Evolutionary conservation across 2,329 filamentous ascomycete genomes (phyloP), one percentile per base, ranked within the genome.

Genomic region (Chalara sp.): DNA sequence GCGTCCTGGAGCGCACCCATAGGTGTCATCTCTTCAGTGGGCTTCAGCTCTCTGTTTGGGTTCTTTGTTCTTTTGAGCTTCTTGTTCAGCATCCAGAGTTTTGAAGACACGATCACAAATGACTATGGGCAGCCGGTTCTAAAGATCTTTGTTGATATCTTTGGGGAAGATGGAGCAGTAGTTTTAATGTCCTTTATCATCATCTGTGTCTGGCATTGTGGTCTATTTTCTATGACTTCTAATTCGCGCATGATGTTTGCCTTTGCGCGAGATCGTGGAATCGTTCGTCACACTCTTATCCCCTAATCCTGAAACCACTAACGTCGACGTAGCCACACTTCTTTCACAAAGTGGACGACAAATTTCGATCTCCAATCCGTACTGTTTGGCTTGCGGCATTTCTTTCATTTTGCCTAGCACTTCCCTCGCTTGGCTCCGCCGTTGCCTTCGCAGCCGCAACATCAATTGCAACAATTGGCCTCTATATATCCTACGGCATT

Each of bases 171-270:
- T 44, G 77, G 78, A 4, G 79, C 78, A 0, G 70, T 81, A 6
- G 77, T 70, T 1, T 61, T 81, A 6, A 80, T 81, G 64, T 71
- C 67, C 1, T 63, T 81, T 11, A 70, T 81, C 54, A 79, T 81
- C 56, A 65, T 81, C 32, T 81, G 79, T 50, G 75, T 81, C 4
- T 82, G 79, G 79, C 79, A 81, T 60, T 80, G 77, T 53, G 79
- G 78, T 0, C 68, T 81, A 0, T 81, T 82, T 59, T 75, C 70
- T 47, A 69, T 83, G 68, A 81, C 78, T 0, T 73, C 69, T 46
- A 80, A 80, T 58, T 74, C 70, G 39, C 69, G 78, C 30, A 81
- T 80, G 78, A 80, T 80, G 75, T 81, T 79, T 57, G 76, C 76
- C 1, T 80, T 81, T 57, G 68, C 73, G 0, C 70, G 78, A 12